Percentiles rank a stretch among this genome's conserved stretches.
phyloP scores from a whole-genome alignment of 805 yeast genomes.

The Saccharomycopsis sp. region DNA sequence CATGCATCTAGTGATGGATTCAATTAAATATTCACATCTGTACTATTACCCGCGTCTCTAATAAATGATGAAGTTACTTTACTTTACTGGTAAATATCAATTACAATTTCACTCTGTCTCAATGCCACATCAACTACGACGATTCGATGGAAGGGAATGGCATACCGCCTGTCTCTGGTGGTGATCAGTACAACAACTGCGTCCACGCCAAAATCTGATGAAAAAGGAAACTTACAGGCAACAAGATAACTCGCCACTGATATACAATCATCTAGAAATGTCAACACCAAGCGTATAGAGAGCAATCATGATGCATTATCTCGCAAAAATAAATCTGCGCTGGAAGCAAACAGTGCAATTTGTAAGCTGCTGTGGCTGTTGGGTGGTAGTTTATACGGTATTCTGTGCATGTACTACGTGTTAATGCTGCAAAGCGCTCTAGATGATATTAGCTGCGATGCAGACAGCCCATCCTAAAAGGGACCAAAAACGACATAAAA shows the following conservation, averaged over 20 bases:
- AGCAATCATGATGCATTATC: neutral
- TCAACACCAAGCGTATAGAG: neutral
- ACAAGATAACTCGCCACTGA: neutral
- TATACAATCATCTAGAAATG: too few species aligned
- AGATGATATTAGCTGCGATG: neutral
- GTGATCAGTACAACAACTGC: neutral
- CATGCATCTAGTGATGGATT: neutral
- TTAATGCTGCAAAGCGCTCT: neutral
- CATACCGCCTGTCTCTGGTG: neutral
- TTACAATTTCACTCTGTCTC: too few species aligned
- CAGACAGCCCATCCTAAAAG: neutral
- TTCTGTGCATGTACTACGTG: neutral
- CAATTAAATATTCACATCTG: neutral
- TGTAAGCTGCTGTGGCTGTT: neutral
- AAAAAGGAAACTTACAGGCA: neutral
- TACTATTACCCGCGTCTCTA: too few species aligned
- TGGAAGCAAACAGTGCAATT: neutral
- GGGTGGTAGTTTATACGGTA: neutral
- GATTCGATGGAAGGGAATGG: neutral
- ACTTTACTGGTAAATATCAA: too few species aligned
- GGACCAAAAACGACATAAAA: neutral
- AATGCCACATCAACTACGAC: too few species aligned
- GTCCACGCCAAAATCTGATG: neutral
- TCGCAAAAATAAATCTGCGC: neutral
- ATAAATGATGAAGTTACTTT: too few species aligned